A percentile compares a stretch with the other conserved stretches of the same genome.
Conservation (phyloP, 2,329 filamentous ascomycete species). For the Penicillium palitans region DNA sequence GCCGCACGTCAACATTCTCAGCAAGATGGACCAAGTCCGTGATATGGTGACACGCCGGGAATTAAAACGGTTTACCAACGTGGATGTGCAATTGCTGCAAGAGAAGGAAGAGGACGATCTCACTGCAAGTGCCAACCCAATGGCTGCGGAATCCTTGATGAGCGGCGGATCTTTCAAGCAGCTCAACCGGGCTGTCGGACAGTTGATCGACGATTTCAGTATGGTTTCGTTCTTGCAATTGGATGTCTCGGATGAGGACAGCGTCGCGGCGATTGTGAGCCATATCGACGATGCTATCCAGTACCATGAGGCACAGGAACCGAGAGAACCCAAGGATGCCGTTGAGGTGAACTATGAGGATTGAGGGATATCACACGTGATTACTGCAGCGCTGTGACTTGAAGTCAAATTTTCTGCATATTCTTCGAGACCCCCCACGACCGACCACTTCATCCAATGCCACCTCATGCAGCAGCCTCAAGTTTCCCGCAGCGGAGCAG, state of each 20-base stretch:
- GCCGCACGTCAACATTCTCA: constrained; percentile 92
- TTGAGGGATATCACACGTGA: constrained; percentile 20
- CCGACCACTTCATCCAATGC: neutral
- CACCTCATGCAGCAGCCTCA: neutral
- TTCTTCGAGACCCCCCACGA: neutral
- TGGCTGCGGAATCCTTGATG: constrained; percentile 70
- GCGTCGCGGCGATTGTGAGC: constrained; percentile 78
- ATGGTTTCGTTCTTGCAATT: constrained; percentile 95
- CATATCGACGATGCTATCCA: constrained; percentile 95
- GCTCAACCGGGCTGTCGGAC: constrained; percentile 83
- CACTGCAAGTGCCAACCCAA: constrained; percentile 60
- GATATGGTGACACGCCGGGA: constrained; percentile 85
- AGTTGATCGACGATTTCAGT: constrained; percentile 93
- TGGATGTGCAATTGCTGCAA: constrained; percentile 78
- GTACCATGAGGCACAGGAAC: constrained; percentile 90
- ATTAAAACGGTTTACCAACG: constrained; percentile 84
- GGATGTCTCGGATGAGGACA: constrained; percentile 88
- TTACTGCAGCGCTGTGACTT: neutral
- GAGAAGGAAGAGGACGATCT: constrained; percentile 57
- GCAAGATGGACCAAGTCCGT: constrained; percentile 96
- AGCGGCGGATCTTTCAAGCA: constrained; percentile 76
- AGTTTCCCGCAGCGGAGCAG: neutral
- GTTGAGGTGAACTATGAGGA: constrained; percentile 56
- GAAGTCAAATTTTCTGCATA: neutral
- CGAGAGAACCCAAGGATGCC: constrained; percentile 73